Percentiles rank a stretch among this genome's conserved stretches.
Evolutionary conservation across 2,329 filamentous ascomycete genomes (phyloP).

Genomic region (Conoideocrella luteorostrata): DNA sequence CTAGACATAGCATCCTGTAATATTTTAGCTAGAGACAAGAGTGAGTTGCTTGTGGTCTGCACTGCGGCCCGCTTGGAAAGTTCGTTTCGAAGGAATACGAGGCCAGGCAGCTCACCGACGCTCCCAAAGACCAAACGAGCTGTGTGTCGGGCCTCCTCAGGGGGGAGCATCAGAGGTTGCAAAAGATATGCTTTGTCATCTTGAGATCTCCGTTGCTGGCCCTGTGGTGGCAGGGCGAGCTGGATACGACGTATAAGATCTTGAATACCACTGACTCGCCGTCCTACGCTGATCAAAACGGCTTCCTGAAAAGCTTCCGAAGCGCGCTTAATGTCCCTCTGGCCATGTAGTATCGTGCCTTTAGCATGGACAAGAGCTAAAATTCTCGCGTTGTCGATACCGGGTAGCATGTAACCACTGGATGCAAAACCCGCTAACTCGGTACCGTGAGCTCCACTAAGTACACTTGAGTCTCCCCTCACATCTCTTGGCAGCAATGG

Average conservation of each 20-base stretch:
- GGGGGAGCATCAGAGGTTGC: conserved; percentile 68
- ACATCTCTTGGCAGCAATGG: not conserved
- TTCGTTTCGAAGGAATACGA: conserved; percentile 65
- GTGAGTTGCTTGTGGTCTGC: conserved; percentile 90
- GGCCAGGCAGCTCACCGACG: conserved; percentile 70
- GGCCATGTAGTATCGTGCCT: conserved; percentile 93
- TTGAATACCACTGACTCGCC: conserved; percentile 62
- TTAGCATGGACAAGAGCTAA: conserved; percentile 93
- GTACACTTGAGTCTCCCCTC: not conserved
- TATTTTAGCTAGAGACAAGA: conserved; percentile 93
- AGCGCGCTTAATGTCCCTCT: conserved; percentile 74
- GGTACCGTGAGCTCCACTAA: not conserved
- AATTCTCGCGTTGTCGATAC: conserved; percentile 84
- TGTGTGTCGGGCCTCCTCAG: conserved; percentile 76
- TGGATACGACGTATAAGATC: conserved; percentile 76
- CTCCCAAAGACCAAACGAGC: conserved; percentile 75
- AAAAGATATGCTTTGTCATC: conserved; percentile 8
- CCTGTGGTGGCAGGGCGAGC: conserved; percentile 49
- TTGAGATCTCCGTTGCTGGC: conserved; percentile 10
- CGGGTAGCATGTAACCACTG: conserved; percentile 72
- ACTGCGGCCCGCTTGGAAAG: conserved; percentile 72
- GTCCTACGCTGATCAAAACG: conserved; percentile 78
- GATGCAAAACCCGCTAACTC: conserved; percentile 24
- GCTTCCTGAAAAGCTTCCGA: conserved; percentile 92
- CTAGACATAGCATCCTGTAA: conserved; percentile 93